Evolutionary conservation across 768 basidiomycete genomes (phyloP), one percentile per base, ranked within the genome.

Genomic region (Leucogyrophana mollusca): DNA sequence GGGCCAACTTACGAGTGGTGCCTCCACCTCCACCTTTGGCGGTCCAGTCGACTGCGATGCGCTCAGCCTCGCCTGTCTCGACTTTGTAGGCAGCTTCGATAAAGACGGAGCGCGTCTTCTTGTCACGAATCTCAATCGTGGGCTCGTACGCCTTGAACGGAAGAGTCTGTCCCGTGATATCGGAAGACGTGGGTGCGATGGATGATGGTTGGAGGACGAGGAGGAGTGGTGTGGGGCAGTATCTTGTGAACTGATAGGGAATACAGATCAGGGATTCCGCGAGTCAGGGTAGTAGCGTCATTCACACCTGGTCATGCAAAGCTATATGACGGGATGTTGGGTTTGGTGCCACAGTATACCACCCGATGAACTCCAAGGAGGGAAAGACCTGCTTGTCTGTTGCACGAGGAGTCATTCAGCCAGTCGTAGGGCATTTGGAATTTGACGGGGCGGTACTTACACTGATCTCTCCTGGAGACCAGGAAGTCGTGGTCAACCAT

Each of bases 361-460:
- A 99, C 7, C 96, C 96, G 41, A 99, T 89, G 60, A 99, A 86
- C 61, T 98, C 96, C 25, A 98, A 77, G 1, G 94, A 93, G 9
- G 96, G 96, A 65, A 99, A 98, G 17, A 98, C 95, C 69, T 96
- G 94, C 66, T 95, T 95, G 76, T 94, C 95, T 98, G 65, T 35
- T 41, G 43, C 45, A 39, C 36, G 34, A 41, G 45, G 27, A 9
- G 22, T 41, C 25, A 17, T 54, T 36, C 45, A 51, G 24, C 17
- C 46, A 41, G 39, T 13, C 27, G n/a, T n/a, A n/a, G n/a, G n/a
- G n/a, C 27, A 30, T 30, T 30, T n/a, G n/a, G n/a, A 18, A 30
- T 11, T 21, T 45, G 30, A 46, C 21, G 38, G 37, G 18, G 36
- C 47, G 39, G 50, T 68, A 56, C 75, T 69, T 48, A 85, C 95